phyloP scores from a whole-genome alignment of 1,284 basidiomycete genomes.

The Meira nashicola region DNA sequence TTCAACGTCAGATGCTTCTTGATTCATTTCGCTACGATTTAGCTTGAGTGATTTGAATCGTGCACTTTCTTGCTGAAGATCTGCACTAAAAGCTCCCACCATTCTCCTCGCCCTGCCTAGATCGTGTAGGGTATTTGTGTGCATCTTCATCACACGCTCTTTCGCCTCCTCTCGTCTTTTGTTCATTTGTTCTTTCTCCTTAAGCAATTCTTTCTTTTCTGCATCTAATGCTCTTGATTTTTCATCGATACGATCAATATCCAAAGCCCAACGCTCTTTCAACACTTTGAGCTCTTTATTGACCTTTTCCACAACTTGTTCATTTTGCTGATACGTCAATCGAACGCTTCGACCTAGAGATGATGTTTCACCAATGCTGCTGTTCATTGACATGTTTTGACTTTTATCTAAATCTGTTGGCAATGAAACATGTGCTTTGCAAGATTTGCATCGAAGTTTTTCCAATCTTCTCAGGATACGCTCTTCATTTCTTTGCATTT shows the following conservation, averaged over 20 bases:
- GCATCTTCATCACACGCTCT: slow-evolving; percentile 9
- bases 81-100: slow-evolving; percentile 8
- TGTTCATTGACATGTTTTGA: not conserved
- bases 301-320: slow-evolving; percentile 9
- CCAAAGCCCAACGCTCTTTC: slow-evolving; percentile 29
- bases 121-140: slow-evolving; percentile 8
- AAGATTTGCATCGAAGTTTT: not conserved
- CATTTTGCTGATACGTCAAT: not conserved
- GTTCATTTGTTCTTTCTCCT: slow-evolving; percentile 8
- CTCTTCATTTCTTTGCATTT: not conserved
- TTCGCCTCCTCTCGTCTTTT: slow-evolving; percentile 4
- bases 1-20: slow-evolving; percentile 5
- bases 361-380: not conserved
- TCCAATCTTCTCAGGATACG: not conserved
- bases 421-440: not conserved
- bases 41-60: slow-evolving; percentile 1
- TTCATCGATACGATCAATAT: slow-evolving; percentile 23
- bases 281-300: slow-evolving; percentile 28
- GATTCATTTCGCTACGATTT: not conserved
- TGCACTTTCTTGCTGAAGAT: slow-evolving; percentile 7
- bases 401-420: not conserved
- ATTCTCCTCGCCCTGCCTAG: slow-evolving; percentile 6
- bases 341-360: not conserved
- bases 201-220: slow-evolving; percentile 2
- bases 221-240: not conserved